Evolutionary conservation across 2,329 filamentous ascomycete species (phyloP).

Genomic region (Mycosphaerelloides madeirae): DNA sequence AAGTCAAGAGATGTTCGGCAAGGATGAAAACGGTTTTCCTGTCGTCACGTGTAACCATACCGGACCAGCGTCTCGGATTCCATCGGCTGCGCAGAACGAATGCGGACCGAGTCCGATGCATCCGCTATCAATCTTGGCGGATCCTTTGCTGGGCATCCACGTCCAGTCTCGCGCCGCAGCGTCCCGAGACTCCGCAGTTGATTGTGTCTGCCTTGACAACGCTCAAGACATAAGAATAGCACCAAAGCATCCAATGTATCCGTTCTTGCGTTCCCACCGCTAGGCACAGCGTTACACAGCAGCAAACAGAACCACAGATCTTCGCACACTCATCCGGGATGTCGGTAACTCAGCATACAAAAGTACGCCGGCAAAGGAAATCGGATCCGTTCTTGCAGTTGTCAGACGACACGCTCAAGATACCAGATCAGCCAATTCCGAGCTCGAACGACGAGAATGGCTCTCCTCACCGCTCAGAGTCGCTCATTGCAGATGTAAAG

Average conservation of each 20-base stretch:
- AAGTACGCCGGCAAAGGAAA: conserved; percentile 16
- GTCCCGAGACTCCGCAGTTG: no score
- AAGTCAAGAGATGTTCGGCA: no score
- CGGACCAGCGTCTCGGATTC: no score
- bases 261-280: conserved; percentile 1
- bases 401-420: conserved; percentile 24
- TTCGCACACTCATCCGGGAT: not conserved
- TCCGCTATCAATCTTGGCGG: not conserved
- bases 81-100: not conserved
- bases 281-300: conserved; percentile 10
- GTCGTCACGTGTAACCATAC: no score
- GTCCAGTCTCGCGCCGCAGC: no score
- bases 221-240: conserved; percentile 6
- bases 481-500: conserved; percentile 24
- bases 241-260: conserved; percentile 1
- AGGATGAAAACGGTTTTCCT: no score
- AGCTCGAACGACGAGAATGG: conserved; percentile 11
- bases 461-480: conserved; percentile 5
- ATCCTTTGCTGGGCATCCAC: no score
- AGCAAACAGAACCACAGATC: conserved; percentile 5
- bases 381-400: conserved; percentile 28
- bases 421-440: conserved; percentile 20
- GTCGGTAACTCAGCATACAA: no score
- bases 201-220: not conserved
- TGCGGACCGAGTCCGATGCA: conserved; percentile 1